phyloP scores from a whole-genome alignment of 2,329 filamentous ascomycete genomes.

The Parafenestella ontariensis region DNA sequence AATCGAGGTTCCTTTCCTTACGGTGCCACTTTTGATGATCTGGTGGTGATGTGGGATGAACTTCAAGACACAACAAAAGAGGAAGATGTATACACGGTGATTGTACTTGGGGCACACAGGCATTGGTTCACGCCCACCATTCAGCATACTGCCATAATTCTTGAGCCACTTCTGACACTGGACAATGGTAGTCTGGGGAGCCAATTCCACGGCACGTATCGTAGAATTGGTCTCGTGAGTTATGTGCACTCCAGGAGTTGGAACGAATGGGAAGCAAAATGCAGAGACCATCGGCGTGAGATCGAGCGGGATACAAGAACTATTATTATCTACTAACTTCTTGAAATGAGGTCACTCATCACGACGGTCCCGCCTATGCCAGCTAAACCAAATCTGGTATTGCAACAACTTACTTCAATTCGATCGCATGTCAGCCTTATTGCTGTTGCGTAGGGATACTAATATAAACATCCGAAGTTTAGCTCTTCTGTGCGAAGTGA shows the following conservation, averaged over 20 bases:
- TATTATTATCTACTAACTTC: background rate
- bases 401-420: too few species aligned
- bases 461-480: too few species aligned
- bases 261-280: background rate
- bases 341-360: too few species aligned
- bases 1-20: background rate
- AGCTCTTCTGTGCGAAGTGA: too few species aligned
- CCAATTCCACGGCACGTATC: background rate
- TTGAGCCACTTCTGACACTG: background rate
- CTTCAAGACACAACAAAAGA: background rate
- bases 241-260: background rate
- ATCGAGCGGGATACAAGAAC: background rate
- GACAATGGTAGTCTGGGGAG: background rate
- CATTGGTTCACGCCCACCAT: background rate
- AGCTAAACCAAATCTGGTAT: too few species aligned
- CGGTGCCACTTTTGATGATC: too few species aligned
- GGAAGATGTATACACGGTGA: background rate
- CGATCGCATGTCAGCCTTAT: too few species aligned
- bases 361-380: too few species aligned
- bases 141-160: background rate
- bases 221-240: background rate
- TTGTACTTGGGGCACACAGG: background rate
- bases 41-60: background rate
- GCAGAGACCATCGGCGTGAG: background rate
- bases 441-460: too few species aligned